A percentile compares a stretch with the other conserved stretches of the same genome.
Evolutionary conservation across 108 stramenopile genomes (phyloP).

Genomic region (Fistulifera pelliculosa): DNA sequence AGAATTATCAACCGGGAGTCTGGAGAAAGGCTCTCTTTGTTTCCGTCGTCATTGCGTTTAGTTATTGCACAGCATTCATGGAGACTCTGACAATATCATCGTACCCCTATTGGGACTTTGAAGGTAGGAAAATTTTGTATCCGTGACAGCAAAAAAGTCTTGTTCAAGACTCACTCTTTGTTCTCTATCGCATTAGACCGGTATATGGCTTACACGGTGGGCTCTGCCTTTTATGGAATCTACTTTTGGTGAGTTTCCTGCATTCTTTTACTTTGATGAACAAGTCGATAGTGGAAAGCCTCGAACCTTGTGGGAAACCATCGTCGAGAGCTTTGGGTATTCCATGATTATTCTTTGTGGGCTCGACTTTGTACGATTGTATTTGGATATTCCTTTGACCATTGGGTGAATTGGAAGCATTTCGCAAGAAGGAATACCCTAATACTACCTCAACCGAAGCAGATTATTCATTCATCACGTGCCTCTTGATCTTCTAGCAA

Average conservation of each 20-base stretch:
- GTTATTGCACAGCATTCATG: slow-evolving; percentile 95
- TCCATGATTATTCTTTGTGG: slow-evolving; percentile 91
- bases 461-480: background rate
- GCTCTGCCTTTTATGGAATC: slow-evolving; percentile 92
- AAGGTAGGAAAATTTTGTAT: slow-evolving; percentile 39
- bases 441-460: too few species aligned
- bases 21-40: slow-evolving; percentile 48
- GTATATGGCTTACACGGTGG: slow-evolving; percentile 30
- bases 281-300: slow-evolving; percentile 33
- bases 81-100: slow-evolving; percentile 92
- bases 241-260: slow-evolving; percentile 97
- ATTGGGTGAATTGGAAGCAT: slow-evolving; percentile 32
- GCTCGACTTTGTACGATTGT: slow-evolving; percentile 86
- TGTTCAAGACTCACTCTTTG: background rate
- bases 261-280: slow-evolving; percentile 77
- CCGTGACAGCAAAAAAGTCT: background rate
- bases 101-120: slow-evolving; percentile 95
- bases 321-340: slow-evolving; percentile 73
- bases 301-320: slow-evolving; percentile 54
- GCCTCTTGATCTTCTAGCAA: slow-evolving; percentile 1
- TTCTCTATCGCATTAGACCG: slow-evolving; percentile 2
- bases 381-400: slow-evolving; percentile 69
- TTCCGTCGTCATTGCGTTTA: slow-evolving; percentile 34
- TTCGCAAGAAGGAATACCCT: background rate
- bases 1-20: slow-evolving; percentile 31